Evolutionary conservation across 1,284 basidiomycete species (phyloP).

Genomic region (Athelia psychrophila): DNA sequence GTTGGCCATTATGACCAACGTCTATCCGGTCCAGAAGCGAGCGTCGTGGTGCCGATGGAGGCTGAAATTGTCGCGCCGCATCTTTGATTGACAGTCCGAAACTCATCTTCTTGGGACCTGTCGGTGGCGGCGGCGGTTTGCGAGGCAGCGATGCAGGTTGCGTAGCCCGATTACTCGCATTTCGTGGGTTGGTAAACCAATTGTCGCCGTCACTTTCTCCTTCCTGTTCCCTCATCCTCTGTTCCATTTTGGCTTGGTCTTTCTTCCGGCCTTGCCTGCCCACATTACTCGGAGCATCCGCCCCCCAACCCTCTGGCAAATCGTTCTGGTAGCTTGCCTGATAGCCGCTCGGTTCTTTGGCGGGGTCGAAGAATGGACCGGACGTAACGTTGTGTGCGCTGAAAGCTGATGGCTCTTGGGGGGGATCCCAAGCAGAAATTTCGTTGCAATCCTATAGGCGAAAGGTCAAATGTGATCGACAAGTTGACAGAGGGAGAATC

Average conservation of each 20-base stretch:
- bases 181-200: slow-evolving; percentile 52
- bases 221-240: slow-evolving; percentile 42
- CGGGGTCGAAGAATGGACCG: slow-evolving; percentile 70
- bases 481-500: slow-evolving; percentile 21
- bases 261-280: slow-evolving; percentile 63
- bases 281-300: slow-evolving; percentile 52
- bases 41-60: slow-evolving; percentile 8
- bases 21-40: slow-evolving; percentile 24
- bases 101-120: slow-evolving; percentile 30
- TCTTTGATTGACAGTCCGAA: slow-evolving; percentile 34
- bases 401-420: slow-evolving; percentile 73
- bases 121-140: slow-evolving; percentile 16
- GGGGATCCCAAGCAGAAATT: slow-evolving; percentile 43
- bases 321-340: slow-evolving; percentile 11
- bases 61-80: slow-evolving; percentile 10
- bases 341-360: slow-evolving; percentile 10
- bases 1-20: slow-evolving; percentile 1
- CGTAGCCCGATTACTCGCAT: slow-evolving; percentile 20
- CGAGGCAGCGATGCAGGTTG: slow-evolving; percentile 6
- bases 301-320: slow-evolving; percentile 41
- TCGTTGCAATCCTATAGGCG: slow-evolving; percentile 71
- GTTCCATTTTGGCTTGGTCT: slow-evolving; percentile 53
- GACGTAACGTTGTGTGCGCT: slow-evolving; percentile 61
- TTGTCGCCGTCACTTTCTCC: slow-evolving; percentile 52
- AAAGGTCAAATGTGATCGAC: neutral